phyloP scores from a whole-genome alignment of 345 rosid species.

The Linum trigynum region DNA sequence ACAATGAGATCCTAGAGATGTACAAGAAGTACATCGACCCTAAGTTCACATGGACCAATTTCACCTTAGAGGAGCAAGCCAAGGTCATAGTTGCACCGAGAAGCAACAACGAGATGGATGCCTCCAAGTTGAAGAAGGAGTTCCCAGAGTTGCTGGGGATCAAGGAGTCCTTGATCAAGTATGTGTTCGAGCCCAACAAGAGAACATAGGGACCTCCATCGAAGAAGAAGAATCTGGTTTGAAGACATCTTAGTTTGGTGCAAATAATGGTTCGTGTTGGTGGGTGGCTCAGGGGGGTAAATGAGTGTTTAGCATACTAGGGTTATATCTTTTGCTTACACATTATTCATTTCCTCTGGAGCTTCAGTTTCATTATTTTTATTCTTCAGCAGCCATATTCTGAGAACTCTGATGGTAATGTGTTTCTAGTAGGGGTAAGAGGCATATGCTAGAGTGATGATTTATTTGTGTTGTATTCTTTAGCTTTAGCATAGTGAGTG shows the following conservation, averaged over 20 bases:
- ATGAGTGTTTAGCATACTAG: neutral
- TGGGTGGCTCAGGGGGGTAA: neutral
- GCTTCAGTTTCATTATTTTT: neutral
- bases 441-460: neutral
- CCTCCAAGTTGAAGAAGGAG: conserved; percentile 57
- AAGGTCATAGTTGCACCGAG: conserved; percentile 65
- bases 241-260: too few relatives aligned
- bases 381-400: neutral
- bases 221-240: neutral
- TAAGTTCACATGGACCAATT: conserved; percentile 48
- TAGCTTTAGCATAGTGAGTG: neutral
- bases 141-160: conserved; percentile 59
- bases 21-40: conserved; percentile 61
- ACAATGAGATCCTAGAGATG: conserved; percentile 71
- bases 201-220: conserved; percentile 18
- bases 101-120: conserved; percentile 77
- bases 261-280: neutral
- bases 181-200: conserved; percentile 73
- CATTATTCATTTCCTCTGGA: neutral
- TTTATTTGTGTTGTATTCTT: neutral
- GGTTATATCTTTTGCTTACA: neutral
- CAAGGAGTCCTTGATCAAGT: conserved; percentile 57
- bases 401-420: neutral
- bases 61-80: conserved; percentile 59
- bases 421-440: neutral